Conservation (phyloP, 345 rosid species). For the Populus euphratica region DNA sequence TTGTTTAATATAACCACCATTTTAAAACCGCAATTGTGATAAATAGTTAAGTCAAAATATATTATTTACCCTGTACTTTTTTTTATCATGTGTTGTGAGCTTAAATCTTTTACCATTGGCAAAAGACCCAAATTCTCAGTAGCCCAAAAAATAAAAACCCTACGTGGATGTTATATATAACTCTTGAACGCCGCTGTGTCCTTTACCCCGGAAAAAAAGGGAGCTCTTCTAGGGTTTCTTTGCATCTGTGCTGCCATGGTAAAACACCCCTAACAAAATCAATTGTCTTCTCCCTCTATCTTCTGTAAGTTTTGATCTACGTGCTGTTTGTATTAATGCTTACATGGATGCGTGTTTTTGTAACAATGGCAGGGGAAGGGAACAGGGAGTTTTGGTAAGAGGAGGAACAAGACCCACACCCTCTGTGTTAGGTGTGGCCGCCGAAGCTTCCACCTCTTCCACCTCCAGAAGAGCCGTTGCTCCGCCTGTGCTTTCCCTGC, state of each 20-base stretch:
- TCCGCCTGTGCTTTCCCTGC: slow-evolving; percentile 89
- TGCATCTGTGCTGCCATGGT: slow-evolving; percentile 29
- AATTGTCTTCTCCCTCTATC: neutral
- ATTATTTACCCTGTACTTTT: no score
- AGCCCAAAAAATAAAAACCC: slow-evolving; percentile 17
- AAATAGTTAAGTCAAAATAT: no score
- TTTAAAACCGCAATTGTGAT: no score
- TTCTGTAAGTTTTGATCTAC: no score
- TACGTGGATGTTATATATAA: neutral
- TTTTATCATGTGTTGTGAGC: no score
- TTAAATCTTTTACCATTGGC: no score
- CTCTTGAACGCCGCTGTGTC: neutral
- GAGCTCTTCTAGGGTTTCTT: slow-evolving; percentile 16
- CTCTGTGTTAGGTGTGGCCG: slow-evolving; percentile 97
- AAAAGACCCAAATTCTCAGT: neutral
- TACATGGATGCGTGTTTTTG: neutral
- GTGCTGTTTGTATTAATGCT: neutral
- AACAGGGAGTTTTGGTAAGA: slow-evolving; percentile 96
- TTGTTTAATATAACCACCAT: no score
- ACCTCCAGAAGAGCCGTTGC: slow-evolving; percentile 98
- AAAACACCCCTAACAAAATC: neutral
- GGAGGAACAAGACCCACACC: slow-evolving; percentile 99
- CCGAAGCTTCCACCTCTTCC: slow-evolving; percentile 97
- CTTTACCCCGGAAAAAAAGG: no score
- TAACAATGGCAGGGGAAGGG: slow-evolving; percentile 70